Percentiles rank a stretch among this genome's conserved stretches.
Conservation (phyloP, 2,329 filamentous ascomycete species). For the Fusarium continuum region DNA sequence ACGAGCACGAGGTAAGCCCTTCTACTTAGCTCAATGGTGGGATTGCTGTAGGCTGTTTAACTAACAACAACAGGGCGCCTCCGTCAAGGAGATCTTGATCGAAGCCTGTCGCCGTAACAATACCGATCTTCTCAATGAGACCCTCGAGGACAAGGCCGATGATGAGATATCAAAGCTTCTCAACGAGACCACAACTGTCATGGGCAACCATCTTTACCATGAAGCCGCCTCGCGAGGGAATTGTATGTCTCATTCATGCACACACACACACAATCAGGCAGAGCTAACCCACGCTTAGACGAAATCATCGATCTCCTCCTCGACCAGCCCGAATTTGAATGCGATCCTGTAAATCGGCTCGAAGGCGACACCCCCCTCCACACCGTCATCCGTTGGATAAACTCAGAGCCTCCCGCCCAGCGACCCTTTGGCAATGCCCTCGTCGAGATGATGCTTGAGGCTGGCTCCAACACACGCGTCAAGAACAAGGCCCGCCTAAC, state of each 20-base stretch:
- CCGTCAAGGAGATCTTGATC: constrained; percentile 83
- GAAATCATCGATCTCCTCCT: constrained; percentile 84
- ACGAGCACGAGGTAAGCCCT: constrained; percentile 50
- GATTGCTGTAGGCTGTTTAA: background rate
- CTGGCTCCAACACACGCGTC: constrained; percentile 67
- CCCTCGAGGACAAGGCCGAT: constrained; percentile 70
- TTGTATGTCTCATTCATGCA: constrained; percentile 66
- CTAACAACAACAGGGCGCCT: constrained; percentile 72
- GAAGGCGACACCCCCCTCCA: constrained; percentile 84
- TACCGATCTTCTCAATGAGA: constrained; percentile 80
- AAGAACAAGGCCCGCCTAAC: constrained; percentile 79
- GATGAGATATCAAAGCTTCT: constrained; percentile 78
- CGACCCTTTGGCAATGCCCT: constrained; percentile 72
- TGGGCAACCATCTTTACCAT: constrained; percentile 91
- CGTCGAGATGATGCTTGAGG: constrained; percentile 83
- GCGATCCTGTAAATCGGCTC: constrained; percentile 76
- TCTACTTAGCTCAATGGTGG: background rate
- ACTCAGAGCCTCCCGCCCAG: constrained; percentile 70
- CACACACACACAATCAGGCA: constrained; percentile 1
- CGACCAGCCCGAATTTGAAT: constrained; percentile 85
- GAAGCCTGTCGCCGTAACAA: constrained; percentile 96
- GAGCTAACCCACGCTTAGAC: constrained; percentile 57
- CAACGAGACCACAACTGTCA: constrained; percentile 83
- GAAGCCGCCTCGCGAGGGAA: constrained; percentile 86
- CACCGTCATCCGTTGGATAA: constrained; percentile 79